A percentile compares a stretch with the other conserved stretches of the same genome.
Evolutionary conservation across 805 yeast genomes (phyloP).

Genomic region (Isabelozyma gotoi): DNA sequence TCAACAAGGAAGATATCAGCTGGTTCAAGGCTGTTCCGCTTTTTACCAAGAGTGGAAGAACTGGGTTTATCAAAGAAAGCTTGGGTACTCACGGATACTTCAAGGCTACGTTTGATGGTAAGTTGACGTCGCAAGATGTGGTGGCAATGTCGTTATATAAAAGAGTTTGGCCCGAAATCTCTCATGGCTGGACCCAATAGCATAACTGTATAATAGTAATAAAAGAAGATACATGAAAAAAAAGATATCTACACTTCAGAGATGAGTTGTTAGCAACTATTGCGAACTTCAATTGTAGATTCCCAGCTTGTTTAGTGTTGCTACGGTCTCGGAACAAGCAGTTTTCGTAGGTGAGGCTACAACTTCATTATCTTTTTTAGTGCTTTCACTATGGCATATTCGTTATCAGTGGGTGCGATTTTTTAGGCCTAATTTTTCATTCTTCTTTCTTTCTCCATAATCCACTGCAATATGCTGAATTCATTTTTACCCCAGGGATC

Average conservation of each 20-base stretch:
- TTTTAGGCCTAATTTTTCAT: background rate
- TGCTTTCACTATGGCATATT: too few species aligned
- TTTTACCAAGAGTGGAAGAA: constrained; percentile 88
- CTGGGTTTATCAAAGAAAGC: constrained; percentile 92
- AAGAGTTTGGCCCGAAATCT: constrained; percentile 82
- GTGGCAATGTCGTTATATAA: constrained; percentile 92
- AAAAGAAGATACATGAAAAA: too few species aligned
- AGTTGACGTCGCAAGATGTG: constrained; percentile 85
- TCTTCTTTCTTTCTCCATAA: background rate
- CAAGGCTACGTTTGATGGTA: constrained; percentile 93
- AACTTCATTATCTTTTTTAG: too few species aligned
- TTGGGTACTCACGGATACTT: constrained; percentile 98
- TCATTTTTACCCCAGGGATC: constrained; percentile 21
- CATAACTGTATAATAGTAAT: background rate
- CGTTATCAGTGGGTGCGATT: background rate
- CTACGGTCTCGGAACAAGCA: too few species aligned
- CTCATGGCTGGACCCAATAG: constrained; percentile 26
- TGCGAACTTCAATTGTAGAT: too few species aligned
- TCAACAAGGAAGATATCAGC: constrained; percentile 82
- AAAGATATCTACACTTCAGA: too few species aligned
- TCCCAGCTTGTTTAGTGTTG: too few species aligned
- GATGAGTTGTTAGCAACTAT: too few species aligned
- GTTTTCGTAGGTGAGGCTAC: too few species aligned
- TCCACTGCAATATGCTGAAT: constrained; percentile 3
- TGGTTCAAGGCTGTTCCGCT: constrained; percentile 90